phyloP scores from a whole-genome alignment of 139 green algal species.

The Micractinium conductrix region DNA sequence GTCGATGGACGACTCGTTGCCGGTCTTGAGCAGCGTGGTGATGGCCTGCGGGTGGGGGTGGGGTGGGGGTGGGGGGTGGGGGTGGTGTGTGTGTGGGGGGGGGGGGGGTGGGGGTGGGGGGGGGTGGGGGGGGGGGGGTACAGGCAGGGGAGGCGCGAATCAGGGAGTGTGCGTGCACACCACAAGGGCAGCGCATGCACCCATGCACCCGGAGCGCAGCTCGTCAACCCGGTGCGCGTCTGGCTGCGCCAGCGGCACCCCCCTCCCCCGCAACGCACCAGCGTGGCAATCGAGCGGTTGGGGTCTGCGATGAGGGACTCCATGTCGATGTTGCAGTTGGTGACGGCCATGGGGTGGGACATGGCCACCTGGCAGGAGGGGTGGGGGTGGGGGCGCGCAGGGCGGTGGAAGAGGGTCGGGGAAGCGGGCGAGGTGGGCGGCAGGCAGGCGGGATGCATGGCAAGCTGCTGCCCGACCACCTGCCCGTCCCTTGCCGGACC shows the following conservation, averaged over 20 bases:
- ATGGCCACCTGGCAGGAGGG: conserved; percentile 80
- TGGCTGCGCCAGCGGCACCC: background rate
- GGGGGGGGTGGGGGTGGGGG: no score
- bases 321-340: conserved; percentile 99
- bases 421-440: background rate
- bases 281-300: conserved; percentile 96
- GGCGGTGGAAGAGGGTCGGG: background rate
- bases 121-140: no score
- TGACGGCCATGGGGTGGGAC: conserved; percentile 92
- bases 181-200: background rate
- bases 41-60: conserved; percentile 74
- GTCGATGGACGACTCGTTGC: conserved; percentile 96
- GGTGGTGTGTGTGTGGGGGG: background rate
- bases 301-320: conserved; percentile 95
- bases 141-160: no score
- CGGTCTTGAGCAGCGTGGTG: conserved; percentile 99
- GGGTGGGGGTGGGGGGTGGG: background rate
- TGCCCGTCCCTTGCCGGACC: no score
- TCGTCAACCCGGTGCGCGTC: no score
- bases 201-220: no score
- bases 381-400: background rate
- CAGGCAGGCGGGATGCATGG: background rate
- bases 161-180: no score
- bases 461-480: no score
- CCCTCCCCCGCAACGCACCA: conserved; percentile 45